These are phyloP conservation scores for Diphasiastrum complanatum DNA, from an alignment of 83 land plant genomes.

Conservation along the genomic window DNA sequence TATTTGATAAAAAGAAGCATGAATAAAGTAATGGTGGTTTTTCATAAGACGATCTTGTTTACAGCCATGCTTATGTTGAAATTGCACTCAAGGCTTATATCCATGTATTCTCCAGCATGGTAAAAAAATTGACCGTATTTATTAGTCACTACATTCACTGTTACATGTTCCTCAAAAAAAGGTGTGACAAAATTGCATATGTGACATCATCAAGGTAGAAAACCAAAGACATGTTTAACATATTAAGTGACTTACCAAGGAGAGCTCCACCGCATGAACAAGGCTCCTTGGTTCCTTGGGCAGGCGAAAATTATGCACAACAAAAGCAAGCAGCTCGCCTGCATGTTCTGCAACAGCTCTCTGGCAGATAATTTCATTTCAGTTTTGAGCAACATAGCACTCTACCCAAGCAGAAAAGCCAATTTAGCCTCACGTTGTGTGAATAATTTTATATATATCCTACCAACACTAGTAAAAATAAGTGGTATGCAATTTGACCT, in stretches of 20 bases:
- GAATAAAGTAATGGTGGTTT: too few relatives aligned
- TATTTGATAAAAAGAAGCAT: too few relatives aligned
- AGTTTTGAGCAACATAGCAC: neutral
- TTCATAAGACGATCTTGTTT: too few relatives aligned
- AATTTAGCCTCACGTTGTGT: too few relatives aligned
- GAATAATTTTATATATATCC: too few relatives aligned
- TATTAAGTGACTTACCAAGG: conserved; percentile 39
- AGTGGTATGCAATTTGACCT: too few relatives aligned
- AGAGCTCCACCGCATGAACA: conserved; percentile 51
- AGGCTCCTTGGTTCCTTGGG: conserved; percentile 36
- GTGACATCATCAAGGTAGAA: neutral
- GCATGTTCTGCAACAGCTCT: conserved; percentile 31
- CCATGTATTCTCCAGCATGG: too few relatives aligned
- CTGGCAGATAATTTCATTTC: conserved; percentile 41
- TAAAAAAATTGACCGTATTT: too few relatives aligned
- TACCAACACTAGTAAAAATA: too few relatives aligned
- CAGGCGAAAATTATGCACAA: conserved; percentile 42
- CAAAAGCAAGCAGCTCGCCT: conserved; percentile 43
- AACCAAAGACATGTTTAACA: neutral
- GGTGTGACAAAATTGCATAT: neutral
- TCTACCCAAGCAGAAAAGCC: neutral
- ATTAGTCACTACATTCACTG: too few relatives aligned
- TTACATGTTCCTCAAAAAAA: neutral
- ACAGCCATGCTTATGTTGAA: too few relatives aligned
- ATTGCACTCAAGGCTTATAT: too few relatives aligned